These are phyloP conservation scores for Blastobotrys attinorum DNA, from an alignment of 805 yeast species.

Conservation along the genomic window DNA sequence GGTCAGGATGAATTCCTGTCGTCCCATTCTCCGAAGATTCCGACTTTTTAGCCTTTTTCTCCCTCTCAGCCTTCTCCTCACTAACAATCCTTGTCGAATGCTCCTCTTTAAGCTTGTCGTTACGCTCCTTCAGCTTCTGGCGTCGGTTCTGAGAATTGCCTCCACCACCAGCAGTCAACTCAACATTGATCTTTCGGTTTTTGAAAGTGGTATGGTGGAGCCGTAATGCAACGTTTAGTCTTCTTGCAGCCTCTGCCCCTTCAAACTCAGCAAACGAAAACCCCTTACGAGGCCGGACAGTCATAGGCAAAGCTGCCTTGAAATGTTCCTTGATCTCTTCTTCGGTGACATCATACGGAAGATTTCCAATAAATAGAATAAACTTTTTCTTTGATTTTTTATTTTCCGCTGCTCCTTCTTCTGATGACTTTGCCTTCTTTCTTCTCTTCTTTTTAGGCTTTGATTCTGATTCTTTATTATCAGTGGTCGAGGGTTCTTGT, in stretches of 20 bases:
- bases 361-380: constrained; percentile 81
- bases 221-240: constrained; percentile 77
- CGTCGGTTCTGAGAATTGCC: constrained; percentile 62
- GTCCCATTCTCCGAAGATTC: background rate
- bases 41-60: constrained; percentile 9
- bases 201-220: constrained; percentile 70
- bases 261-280: constrained; percentile 92
- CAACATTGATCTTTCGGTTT: constrained; percentile 82
- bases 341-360: constrained; percentile 64
- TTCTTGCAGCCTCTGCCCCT: constrained; percentile 58
- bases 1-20: constrained; percentile 14
- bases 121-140: constrained; percentile 70
- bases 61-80: constrained; percentile 28
- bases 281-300: constrained; percentile 56
- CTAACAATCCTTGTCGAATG: constrained; percentile 51
- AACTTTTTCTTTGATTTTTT: constrained; percentile 42
- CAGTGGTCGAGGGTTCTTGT: constrained; percentile 8
- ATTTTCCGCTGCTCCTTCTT: constrained; percentile 31
- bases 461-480: constrained; percentile 12
- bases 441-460: constrained; percentile 29
- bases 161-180: constrained; percentile 97
- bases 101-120: constrained; percentile 65
- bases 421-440: constrained; percentile 32
- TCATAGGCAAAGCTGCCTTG: constrained; percentile 58
- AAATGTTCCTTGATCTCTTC: constrained; percentile 65